Conservation (phyloP, 2,329 filamentous ascomycete species). For the Zymoseptoria ardabiliae region DNA sequence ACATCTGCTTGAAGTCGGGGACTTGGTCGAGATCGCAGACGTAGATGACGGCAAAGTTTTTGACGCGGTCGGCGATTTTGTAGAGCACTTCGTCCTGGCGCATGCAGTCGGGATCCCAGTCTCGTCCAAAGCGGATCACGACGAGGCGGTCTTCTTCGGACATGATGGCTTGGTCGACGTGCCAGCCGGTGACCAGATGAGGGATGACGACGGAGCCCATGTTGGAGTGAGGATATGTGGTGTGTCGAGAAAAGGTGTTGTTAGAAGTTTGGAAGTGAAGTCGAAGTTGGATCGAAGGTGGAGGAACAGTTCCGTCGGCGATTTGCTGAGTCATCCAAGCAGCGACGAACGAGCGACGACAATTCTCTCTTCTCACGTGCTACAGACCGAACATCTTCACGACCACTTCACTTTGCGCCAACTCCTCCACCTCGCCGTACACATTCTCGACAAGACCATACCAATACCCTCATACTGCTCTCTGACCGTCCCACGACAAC, state of each 20-base stretch:
- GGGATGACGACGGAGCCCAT: constrained; percentile 88
- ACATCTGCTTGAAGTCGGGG: constrained; percentile 94
- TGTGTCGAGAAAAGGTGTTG: background rate
- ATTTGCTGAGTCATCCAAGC: background rate
- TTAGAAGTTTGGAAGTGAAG: background rate
- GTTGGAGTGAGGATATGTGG: constrained; percentile 8
- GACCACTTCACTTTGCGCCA: background rate
- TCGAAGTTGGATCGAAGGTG: background rate
- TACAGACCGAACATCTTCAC: background rate
- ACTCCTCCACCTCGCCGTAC: background rate
- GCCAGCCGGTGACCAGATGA: constrained; percentile 87
- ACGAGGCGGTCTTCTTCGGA: constrained; percentile 87
- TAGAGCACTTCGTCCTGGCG: constrained; percentile 89
- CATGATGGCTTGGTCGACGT: constrained; percentile 94
- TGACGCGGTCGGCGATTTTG: constrained; percentile 85
- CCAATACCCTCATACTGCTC: background rate
- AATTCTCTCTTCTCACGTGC: constrained; percentile 4
- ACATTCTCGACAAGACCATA: background rate
- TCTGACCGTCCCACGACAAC: background rate
- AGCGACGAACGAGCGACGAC: background rate
- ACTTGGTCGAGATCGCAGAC: constrained; percentile 88
- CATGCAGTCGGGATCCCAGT: constrained; percentile 75
- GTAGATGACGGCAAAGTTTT: constrained; percentile 90
- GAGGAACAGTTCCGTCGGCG: background rate
- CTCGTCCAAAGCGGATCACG: constrained; percentile 86